phyloP scores from a whole-genome alignment of 352 stramenopile species.

The Achlya hypogyna region DNA sequence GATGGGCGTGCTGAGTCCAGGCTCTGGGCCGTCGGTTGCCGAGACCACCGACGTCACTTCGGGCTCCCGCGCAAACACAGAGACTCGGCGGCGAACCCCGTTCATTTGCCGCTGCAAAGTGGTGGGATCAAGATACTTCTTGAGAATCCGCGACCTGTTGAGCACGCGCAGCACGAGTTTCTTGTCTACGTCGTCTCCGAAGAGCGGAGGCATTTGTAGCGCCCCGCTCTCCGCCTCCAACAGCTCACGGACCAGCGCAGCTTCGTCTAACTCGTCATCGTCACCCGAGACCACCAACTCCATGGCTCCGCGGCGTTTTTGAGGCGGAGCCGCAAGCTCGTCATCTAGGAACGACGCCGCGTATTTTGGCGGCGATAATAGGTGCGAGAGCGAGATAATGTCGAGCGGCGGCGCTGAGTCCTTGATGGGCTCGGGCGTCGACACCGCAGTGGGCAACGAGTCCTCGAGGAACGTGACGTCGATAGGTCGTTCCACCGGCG shows the following conservation, averaged over 20 bases:
- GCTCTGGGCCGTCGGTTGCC: background rate
- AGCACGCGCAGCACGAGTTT: conserved; percentile 8
- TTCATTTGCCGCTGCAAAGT: conserved; percentile 6
- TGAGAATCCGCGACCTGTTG: conserved; percentile 14
- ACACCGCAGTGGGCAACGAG: background rate
- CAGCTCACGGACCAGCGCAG: background rate
- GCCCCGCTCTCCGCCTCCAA: conserved; percentile 8
- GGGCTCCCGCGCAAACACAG: background rate
- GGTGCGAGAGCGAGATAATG: background rate
- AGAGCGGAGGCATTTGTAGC: conserved; percentile 8
- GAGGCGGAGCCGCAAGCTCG: background rate
- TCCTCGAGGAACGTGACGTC: background rate
- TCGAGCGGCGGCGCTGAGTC: background rate
- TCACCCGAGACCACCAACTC: background rate
- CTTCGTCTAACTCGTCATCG: background rate
- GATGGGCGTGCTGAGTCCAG: background rate
- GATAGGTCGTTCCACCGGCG: background rate
- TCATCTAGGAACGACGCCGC: too few species aligned
- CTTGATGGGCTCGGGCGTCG: background rate
- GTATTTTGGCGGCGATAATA: background rate
- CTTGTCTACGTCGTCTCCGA: conserved; percentile 3
- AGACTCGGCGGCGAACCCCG: background rate
- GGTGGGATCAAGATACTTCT: conserved; percentile 7
- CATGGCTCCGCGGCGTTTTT: background rate
- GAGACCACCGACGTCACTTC: too few species aligned